phyloP scores from a whole-genome alignment of 2,329 filamentous ascomycete genomes.

The Colletotrichum orchidophilum region DNA sequence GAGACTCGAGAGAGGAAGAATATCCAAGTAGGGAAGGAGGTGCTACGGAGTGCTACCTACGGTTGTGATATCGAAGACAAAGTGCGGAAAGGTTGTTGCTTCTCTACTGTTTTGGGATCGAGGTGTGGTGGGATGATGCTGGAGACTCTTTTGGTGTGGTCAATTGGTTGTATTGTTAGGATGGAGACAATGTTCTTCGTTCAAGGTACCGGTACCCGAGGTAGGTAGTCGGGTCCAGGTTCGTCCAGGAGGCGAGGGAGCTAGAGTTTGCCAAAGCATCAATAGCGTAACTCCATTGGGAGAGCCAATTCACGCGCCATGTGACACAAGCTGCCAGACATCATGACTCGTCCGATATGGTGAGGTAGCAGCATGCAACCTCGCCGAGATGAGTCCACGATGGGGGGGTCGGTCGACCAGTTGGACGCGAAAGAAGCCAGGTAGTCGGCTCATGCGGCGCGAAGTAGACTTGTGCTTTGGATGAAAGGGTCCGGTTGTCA shows the following conservation, averaged over 20 bases:
- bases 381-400: not conserved
- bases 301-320: not conserved
- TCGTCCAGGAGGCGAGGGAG: too few relatives aligned
- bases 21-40: not conserved
- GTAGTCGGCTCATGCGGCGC: too few relatives aligned
- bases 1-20: not conserved
- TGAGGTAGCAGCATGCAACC: not conserved
- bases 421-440: not conserved
- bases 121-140: not conserved
- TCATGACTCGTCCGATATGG: not conserved
- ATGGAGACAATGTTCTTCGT: too few relatives aligned
- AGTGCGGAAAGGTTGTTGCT: not conserved
- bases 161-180: too few relatives aligned
- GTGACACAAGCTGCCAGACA: not conserved
- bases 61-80: not conserved
- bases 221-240: too few relatives aligned
- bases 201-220: too few relatives aligned
- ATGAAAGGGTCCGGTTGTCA: not conserved
- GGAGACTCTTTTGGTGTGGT: not conserved
- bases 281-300: too few relatives aligned
- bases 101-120: not conserved
- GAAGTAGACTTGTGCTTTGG: too few relatives aligned
- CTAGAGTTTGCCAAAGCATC: too few relatives aligned
- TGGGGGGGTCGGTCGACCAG: not conserved
- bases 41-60: not conserved